Evolutionary conservation across 345 rosid species (phyloP).

Genomic region (Corchorus olitorius): DNA sequence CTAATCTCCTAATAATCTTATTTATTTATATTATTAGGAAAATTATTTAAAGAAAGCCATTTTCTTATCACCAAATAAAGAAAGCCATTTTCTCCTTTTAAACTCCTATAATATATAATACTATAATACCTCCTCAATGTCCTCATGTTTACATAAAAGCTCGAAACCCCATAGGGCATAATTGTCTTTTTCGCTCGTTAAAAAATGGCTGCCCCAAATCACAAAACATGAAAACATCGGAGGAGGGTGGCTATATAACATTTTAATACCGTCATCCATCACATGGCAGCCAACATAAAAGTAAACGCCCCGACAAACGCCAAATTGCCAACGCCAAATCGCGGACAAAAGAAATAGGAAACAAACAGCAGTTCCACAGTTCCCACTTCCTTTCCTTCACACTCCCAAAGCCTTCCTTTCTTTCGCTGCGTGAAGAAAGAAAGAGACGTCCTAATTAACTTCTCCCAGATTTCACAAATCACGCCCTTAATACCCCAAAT

Average conservation of each 20-base stretch:
- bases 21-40: too few relatives aligned
- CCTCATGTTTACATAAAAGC: not conserved
- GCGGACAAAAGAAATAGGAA: not conserved
- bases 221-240: not conserved
- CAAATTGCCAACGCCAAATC: not conserved
- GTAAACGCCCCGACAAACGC: not conserved
- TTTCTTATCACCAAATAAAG: not conserved
- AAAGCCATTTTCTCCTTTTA: not conserved
- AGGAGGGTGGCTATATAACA: not conserved
- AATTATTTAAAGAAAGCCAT: not conserved
- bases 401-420: not conserved
- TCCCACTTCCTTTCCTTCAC: not conserved
- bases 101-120: not conserved
- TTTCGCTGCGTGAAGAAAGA: not conserved
- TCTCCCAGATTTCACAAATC: not conserved
- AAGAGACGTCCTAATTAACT: not conserved
- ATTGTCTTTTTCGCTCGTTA: not conserved
- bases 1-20: too few relatives aligned
- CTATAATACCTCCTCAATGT: too few relatives aligned
- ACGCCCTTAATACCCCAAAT: not conserved
- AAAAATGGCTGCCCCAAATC: not conserved
- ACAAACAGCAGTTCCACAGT: too few relatives aligned
- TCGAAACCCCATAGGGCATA: not conserved
- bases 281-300: not conserved
- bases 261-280: not conserved